A percentile compares a stretch with the other conserved stretches of the same genome.
Conservation (phyloP, 2,329 filamentous ascomycete genomes). For the Juglanconis oblonga region DNA sequence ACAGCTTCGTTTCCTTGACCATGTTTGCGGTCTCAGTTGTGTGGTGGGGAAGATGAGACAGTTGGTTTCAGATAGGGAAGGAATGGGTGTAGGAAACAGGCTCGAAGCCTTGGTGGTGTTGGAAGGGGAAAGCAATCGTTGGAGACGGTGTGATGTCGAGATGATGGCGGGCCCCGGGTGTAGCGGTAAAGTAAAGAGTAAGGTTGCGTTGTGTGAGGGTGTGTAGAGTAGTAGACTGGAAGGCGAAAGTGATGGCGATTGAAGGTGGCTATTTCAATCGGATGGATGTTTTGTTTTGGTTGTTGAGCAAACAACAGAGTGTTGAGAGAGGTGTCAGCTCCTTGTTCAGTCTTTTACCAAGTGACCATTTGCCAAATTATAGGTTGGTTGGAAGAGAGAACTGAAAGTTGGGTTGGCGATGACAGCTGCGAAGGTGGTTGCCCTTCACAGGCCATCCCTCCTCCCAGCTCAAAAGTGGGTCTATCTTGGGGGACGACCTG, state of each 20-base stretch:
- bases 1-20: conserved; percentile 94
- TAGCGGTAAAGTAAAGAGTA: no score
- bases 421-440: background rate
- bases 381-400: background rate
- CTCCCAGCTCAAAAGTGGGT: conserved; percentile 11
- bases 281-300: background rate
- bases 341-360: background rate
- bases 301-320: background rate
- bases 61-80: background rate
- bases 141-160: background rate
- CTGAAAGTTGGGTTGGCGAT: background rate
- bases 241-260: background rate
- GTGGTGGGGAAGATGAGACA: background rate
- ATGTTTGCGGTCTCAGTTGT: conserved; percentile 48
- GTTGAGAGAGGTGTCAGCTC: background rate
- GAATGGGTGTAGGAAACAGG: background rate
- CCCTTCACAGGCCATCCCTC: conserved; percentile 4
- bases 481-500: background rate
- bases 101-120: conserved; percentile 4
- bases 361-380: conserved; percentile 10
- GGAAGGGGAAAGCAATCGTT: conserved; percentile 1
- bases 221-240: background rate
- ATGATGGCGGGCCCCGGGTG: no score
- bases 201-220: conserved; percentile 2
- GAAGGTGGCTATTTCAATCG: background rate